A percentile compares a stretch with the other conserved stretches of the same genome.
These are phyloP conservation scores for Geosmithia putterillii DNA, from an alignment of 2,329 filamentous ascomycete genomes.

Conservation along the genomic window DNA sequence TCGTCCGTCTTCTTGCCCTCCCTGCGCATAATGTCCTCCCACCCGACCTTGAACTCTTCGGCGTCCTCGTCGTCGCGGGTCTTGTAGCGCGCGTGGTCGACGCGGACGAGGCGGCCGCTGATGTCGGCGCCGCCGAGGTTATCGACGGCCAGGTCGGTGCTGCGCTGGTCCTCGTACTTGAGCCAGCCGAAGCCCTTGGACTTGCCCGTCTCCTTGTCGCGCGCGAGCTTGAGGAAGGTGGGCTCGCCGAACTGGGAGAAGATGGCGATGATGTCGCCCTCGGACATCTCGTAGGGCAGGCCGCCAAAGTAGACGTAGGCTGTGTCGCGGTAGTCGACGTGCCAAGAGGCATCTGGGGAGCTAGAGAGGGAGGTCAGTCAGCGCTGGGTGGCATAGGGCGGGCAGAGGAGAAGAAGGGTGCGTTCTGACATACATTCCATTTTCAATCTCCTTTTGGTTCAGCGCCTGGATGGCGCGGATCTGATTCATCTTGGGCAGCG, in stretches of 20 bases:
- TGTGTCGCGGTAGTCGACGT: constrained; percentile 93
- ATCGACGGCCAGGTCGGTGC: constrained; percentile 90
- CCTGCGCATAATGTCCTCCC: constrained; percentile 44
- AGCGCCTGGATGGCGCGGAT: constrained; percentile 86
- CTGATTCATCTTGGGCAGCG: constrained; percentile 61
- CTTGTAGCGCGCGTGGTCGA: constrained; percentile 92
- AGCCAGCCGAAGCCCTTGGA: constrained; percentile 90
- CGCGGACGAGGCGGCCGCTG: constrained; percentile 65
- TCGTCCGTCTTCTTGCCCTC: constrained; percentile 33
- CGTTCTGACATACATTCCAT: constrained; percentile 68
- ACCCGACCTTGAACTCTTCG: constrained; percentile 45
- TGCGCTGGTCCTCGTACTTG: constrained; percentile 96
- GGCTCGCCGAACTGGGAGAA: constrained; percentile 97
- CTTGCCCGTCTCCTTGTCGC: constrained; percentile 94
- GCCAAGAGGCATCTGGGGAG: constrained; percentile 82
- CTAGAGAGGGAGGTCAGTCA: constrained; percentile 30
- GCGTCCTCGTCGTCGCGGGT: constrained; percentile 64
- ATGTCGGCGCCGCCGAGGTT: constrained; percentile 84
- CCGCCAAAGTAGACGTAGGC: constrained; percentile 96
- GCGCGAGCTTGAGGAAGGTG: constrained; percentile 79
- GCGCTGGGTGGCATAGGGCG: neutral
- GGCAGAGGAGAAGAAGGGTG: constrained; percentile 7
- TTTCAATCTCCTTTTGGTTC: constrained; percentile 89
- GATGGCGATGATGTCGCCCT: constrained; percentile 91
- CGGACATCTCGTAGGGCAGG: constrained; percentile 80